Percentiles rank a stretch among this genome's conserved stretches.
Conservation (phyloP, 148 eudicot species). For the Cornus kousa region DNA sequence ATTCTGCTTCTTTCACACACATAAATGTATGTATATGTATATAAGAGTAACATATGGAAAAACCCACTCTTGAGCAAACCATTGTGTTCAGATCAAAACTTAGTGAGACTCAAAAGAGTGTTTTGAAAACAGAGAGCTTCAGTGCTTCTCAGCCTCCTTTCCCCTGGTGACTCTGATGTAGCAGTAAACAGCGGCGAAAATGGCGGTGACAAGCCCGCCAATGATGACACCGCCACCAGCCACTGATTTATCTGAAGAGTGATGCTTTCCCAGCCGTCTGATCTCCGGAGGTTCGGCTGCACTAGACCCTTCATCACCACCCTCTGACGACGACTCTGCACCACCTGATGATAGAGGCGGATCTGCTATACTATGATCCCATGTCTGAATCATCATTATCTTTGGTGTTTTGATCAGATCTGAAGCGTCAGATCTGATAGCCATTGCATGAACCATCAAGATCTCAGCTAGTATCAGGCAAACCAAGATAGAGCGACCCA, state of each 20-base stretch:
- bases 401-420: not conserved
- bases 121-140: not conserved
- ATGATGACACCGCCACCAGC: constrained; percentile 54
- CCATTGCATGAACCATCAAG: not conserved
- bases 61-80: not conserved
- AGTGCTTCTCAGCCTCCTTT: constrained; percentile 17
- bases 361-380: not conserved
- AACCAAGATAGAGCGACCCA: not conserved
- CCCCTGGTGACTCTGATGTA: constrained; percentile 49
- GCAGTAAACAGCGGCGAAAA: constrained; percentile 44
- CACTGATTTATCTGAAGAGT: constrained; percentile 34
- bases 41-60: too few species aligned
- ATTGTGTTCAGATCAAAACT: not conserved
- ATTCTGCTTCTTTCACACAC: not conserved
- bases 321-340: constrained; percentile 9
- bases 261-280: constrained; percentile 28
- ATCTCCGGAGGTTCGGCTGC: constrained; percentile 26
- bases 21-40: too few species aligned
- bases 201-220: constrained; percentile 47
- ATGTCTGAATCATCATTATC: not conserved
- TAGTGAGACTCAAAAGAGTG: not conserved
- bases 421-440: not conserved
- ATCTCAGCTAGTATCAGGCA: not conserved
- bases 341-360: constrained; percentile 7
- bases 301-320: not conserved